Conservation (phyloP, 2,329 filamentous ascomycete genomes). For the Graphiopsis chlorocephala region DNA sequence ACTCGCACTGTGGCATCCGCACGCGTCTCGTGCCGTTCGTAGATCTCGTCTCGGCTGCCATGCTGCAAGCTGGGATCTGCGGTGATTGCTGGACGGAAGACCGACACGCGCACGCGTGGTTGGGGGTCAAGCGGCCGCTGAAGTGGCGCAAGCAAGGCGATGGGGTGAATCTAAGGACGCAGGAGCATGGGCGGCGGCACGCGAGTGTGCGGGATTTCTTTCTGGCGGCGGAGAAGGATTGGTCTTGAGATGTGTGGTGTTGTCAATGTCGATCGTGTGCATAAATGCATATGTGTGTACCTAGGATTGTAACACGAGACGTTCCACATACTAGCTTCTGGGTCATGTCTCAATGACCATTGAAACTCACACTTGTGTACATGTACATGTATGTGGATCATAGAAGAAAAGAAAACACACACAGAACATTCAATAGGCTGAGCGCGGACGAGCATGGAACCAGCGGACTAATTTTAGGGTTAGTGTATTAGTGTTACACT, state of each 20-base stretch:
- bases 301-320: too few species aligned
- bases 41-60: constrained; percentile 56
- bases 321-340: too few species aligned
- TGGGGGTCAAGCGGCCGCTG: constrained; percentile 44
- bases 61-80: constrained; percentile 46
- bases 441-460: too few species aligned
- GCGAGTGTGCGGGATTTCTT: constrained; percentile 30
- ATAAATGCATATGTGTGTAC: too few species aligned
- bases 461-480: too few species aligned
- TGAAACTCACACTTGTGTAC: too few species aligned
- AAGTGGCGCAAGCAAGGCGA: constrained; percentile 37
- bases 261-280: too few species aligned
- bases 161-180: constrained; percentile 21
- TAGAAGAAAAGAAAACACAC: too few species aligned
- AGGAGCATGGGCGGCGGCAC: constrained; percentile 29
- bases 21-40: constrained; percentile 64
- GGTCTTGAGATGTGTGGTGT: constrained; percentile 19
- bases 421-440: too few species aligned
- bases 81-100: constrained; percentile 44
- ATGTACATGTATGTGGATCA: too few species aligned
- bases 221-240: constrained; percentile 33
- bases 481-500: not conserved
- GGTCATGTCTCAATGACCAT: too few species aligned
- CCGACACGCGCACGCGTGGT: constrained; percentile 44
- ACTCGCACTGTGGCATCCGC: constrained; percentile 69